Base-by-base conservation (phyloP, 2,329 filamentous ascomycete genomes). In the Fusarium nodosum region DNA sequence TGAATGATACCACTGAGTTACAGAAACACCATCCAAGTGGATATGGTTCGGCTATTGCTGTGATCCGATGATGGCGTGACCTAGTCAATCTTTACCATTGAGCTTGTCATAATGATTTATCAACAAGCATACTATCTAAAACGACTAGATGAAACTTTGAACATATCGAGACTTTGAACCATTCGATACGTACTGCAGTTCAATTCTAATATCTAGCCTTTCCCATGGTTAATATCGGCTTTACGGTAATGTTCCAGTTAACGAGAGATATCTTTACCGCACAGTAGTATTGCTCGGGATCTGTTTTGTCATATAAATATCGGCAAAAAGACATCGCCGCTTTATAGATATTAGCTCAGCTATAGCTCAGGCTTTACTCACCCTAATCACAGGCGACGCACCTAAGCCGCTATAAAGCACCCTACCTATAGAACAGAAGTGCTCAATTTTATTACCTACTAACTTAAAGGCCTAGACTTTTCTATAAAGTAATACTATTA, bases 1-100 rank as follows among this genome's bases (percentile, higher is more conserved):
- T 18, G 38, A 42, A 66, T 66, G 56, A 66, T 66, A 66, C 62
- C 62, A 52, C n/a, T 30, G 38, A 10, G n/a, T 60, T 28, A 20
- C 20, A 26, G 7, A 28, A 2, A 45, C 11, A 45, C 6, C 18
- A 11, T 18, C 22, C 9, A 9, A 16, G 16, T 18, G 3, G 4
- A 22, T 13, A 41, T 41, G 20, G 4, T 22, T 26, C 13, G 20
- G 39, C 2, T 42, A 9, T 26, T 16, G 16, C 5, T 42, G 13
- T 18, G 9, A 24, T 26, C 8, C 7, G 11, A n/a, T 12, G 28
- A 30, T 30, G 28, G 3, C 28, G 28, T 30, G 9, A 30, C 28
- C 3, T 3, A 30, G 28, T 30, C 24, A 3, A 28, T 28, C 2
- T 18, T 18, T 45, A 26, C 11, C 42, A 8, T 45, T 12, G 11